Evolutionary conservation across 257 asterid genomes (phyloP), one percentile per base, ranked within the genome.

Genomic region (Solanum chaucha): DNA sequence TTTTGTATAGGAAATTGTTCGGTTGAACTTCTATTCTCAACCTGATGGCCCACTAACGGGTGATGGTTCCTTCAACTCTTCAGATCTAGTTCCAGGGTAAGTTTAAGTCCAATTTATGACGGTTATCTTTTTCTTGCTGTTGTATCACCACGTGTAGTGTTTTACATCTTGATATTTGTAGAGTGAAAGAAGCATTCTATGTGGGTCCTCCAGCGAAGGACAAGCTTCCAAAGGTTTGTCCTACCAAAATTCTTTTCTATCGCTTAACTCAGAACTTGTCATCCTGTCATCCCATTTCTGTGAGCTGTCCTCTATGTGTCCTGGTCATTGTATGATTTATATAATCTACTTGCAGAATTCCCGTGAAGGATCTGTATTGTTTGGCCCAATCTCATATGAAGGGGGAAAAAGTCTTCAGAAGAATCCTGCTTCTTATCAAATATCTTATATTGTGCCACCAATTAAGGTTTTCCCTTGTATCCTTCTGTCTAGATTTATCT

Each of bases 1-100:
- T 44, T 40, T 15, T 70, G 55, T 84, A 48, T 86, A 97, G 99
- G 99, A 97, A 58, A 88, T 90, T 36, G 83, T 97, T 84, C 92
- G 89, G 78, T 91, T 97, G 92, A 95, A 94, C 92, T 97, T 97
- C 88, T 97, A 93, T 90, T 14, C 93, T 84, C 96, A 94, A 90
- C 99, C 99, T 87, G 99, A 97, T 95, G 99, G 99, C 87, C 98
- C 98, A 10, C 90, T 95, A 84, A 92, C 77, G 85, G 99, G 96
- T 51, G 91, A 91, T 87, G 88, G 96, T 87, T 92, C 91, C 92
- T 95, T 97, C 88, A 93, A 87, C 83, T 94, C 98, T 88, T 97
- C 99, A 32, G 92, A 87, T 70, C 92, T 97, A 87, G 83, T 94
- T 91, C 98, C 98, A 86, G 99, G 99, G 99, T 97, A 97, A 81